These are phyloP conservation scores for Hypholoma fasciculare DNA, from an alignment of 768 basidiomycete species.

Conservation along the genomic window DNA sequence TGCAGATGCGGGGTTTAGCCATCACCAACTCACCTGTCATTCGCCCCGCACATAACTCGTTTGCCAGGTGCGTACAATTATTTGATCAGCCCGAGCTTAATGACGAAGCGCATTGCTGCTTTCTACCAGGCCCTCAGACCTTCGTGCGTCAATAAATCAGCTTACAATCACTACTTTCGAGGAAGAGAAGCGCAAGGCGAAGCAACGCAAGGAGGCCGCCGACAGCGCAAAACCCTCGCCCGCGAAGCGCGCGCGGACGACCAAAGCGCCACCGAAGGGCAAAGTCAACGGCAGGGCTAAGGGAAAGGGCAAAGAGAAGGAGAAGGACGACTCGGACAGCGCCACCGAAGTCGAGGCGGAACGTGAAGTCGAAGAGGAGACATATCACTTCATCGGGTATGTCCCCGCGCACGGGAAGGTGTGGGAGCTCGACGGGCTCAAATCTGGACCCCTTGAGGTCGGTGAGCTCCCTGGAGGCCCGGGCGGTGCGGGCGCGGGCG, in stretches of 20 bases:
- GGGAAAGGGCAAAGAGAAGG: constrained; percentile 15
- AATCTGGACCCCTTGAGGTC: constrained; percentile 62
- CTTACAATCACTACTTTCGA: constrained; percentile 46
- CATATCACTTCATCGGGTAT: constrained; percentile 67
- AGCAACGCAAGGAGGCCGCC: constrained; percentile 18
- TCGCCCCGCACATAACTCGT: constrained; percentile 55
- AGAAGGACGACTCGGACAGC: constrained; percentile 31
- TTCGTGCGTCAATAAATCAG: constrained; percentile 51
- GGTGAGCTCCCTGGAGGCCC: constrained; percentile 43
- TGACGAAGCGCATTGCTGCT: not conserved
- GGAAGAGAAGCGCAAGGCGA: constrained; percentile 34
- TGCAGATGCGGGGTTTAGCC: constrained; percentile 64
- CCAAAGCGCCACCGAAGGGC: constrained; percentile 33
- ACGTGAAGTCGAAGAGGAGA: constrained; percentile 37
- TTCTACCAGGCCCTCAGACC: constrained; percentile 49
- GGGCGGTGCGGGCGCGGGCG: not conserved
- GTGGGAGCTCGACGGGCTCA: constrained; percentile 72
- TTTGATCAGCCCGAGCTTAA: constrained; percentile 1
- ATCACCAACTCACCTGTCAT: constrained; percentile 56
- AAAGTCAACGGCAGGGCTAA: constrained; percentile 20
- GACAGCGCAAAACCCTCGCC: constrained; percentile 32
- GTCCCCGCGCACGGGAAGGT: constrained; percentile 62
- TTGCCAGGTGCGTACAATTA: constrained; percentile 49
- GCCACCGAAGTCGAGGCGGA: constrained; percentile 17
- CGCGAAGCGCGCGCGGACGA: constrained; percentile 31